phyloP scores from a whole-genome alignment of 441 rosid genomes.

The Croton setiger region DNA sequence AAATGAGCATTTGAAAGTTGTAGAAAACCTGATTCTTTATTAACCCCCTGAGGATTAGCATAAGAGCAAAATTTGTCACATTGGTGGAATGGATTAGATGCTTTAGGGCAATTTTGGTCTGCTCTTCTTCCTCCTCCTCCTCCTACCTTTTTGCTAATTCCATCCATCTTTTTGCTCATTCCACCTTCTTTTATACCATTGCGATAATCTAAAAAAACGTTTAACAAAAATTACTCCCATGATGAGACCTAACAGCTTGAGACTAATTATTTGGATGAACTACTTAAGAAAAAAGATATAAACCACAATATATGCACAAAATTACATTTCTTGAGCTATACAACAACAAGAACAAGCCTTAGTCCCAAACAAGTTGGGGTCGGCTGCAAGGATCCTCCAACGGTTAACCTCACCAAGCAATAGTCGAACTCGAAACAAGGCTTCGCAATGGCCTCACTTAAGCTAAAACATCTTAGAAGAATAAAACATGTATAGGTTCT shows the following conservation, averaged over 20 bases:
- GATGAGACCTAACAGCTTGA: constrained; percentile 13
- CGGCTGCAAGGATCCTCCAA: too few relatives aligned
- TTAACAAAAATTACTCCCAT: constrained; percentile 8
- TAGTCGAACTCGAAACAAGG: not conserved
- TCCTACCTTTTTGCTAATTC: constrained; percentile 37
- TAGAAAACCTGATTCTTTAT: constrained; percentile 33
- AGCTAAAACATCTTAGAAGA: constrained; percentile 4
- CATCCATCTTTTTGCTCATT: constrained; percentile 37
- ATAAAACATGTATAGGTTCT: not conserved
- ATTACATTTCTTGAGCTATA: not conserved
- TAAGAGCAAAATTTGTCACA: constrained; percentile 62
- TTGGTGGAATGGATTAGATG: constrained; percentile 72
- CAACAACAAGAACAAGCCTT: too few relatives aligned
- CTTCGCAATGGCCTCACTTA: not conserved
- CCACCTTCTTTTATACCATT: constrained; percentile 30
- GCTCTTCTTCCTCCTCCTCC: constrained; percentile 50
- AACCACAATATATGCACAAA: too few relatives aligned
- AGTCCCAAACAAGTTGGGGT: too few relatives aligned
- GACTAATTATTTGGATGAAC: not conserved
- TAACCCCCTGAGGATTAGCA: constrained; percentile 39
- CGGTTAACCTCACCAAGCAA: not conserved
- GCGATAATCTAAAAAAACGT: constrained; percentile 28
- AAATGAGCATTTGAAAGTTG: constrained; percentile 16
- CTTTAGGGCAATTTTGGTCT: constrained; percentile 46
- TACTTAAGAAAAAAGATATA: not conserved